Percentiles rank a stretch among this genome's conserved stretches.
phyloP scores from a whole-genome alignment of 768 basidiomycete genomes.

The Pholiota molesta region DNA sequence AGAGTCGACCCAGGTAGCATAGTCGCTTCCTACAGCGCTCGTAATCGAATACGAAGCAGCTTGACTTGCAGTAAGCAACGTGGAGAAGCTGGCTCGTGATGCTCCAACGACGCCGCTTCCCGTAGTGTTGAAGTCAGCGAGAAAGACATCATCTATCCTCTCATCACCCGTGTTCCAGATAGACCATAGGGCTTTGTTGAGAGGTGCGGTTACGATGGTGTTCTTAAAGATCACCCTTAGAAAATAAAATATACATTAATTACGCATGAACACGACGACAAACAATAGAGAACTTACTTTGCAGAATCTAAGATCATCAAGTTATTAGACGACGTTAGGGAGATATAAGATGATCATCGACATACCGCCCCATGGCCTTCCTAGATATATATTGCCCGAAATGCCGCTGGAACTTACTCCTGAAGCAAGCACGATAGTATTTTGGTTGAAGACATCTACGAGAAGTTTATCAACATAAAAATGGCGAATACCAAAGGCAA shows the following conservation, averaged over 20 bases:
- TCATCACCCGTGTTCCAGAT: constrained; percentile 42
- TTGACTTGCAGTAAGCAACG: constrained; percentile 37
- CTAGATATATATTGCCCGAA: constrained; percentile 42
- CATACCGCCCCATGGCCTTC: constrained; percentile 46
- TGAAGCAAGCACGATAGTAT: constrained; percentile 44
- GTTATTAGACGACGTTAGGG: not conserved
- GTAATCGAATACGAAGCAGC: constrained; percentile 42
- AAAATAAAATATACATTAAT: not conserved
- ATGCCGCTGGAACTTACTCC: constrained; percentile 39
- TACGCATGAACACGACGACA: not conserved
- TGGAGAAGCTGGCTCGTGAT: constrained; percentile 43
- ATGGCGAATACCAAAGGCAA: no score
- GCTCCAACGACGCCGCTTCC: constrained; percentile 40
- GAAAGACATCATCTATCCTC: constrained; percentile 45
- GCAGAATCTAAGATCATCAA: constrained; percentile 37
- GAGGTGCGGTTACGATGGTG: constrained; percentile 41
- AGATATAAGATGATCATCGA: not conserved
- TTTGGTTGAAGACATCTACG: constrained; percentile 46
- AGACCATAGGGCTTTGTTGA: constrained; percentile 49
- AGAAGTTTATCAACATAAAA: not conserved
- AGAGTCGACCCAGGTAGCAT: constrained; percentile 47
- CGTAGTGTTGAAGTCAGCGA: constrained; percentile 49
- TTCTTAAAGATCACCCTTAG: constrained; percentile 51
- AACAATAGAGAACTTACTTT: constrained; percentile 32
- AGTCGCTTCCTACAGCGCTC: constrained; percentile 50